These are phyloP conservation scores for Erigeron philadelphicus DNA, from an alignment of 140 eudicot species.

Conservation along the genomic window DNA sequence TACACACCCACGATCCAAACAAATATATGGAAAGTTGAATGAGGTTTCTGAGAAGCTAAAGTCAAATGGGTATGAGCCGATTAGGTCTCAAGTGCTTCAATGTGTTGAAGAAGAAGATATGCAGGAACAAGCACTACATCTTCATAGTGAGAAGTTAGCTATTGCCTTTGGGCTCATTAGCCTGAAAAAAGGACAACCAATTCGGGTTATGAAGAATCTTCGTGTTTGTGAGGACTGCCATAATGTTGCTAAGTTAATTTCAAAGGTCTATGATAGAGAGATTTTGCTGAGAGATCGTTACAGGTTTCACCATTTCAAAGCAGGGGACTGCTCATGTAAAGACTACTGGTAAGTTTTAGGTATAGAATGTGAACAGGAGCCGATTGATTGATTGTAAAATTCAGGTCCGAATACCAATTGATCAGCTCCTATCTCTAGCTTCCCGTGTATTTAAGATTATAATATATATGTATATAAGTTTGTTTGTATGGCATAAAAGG, in stretches of 20 bases:
- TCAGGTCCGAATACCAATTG: neutral
- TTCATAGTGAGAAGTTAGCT: constrained; percentile 75
- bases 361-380: neutral
- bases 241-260: constrained; percentile 55
- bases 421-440: too few species aligned
- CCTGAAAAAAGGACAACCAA: constrained; percentile 43
- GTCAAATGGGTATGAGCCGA: constrained; percentile 44
- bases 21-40: constrained; percentile 50
- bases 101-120: constrained; percentile 57
- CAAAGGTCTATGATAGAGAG: constrained; percentile 48
- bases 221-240: constrained; percentile 77
- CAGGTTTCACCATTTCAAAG: constrained; percentile 63
- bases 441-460: too few species aligned
- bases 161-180: constrained; percentile 58
- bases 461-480: neutral
- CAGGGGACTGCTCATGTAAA: constrained; percentile 66
- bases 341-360: constrained; percentile 52
- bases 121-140: constrained; percentile 60
- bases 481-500: neutral
- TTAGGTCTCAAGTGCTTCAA: constrained; percentile 50
- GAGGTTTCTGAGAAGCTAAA: constrained; percentile 51
- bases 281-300: constrained; percentile 72
- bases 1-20: constrained; percentile 36
- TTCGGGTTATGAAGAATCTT: constrained; percentile 74
- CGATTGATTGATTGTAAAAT: neutral